Conservation (phyloP, 2,329 filamentous ascomycete genomes). For the Ceratocystis smalleyi region DNA sequence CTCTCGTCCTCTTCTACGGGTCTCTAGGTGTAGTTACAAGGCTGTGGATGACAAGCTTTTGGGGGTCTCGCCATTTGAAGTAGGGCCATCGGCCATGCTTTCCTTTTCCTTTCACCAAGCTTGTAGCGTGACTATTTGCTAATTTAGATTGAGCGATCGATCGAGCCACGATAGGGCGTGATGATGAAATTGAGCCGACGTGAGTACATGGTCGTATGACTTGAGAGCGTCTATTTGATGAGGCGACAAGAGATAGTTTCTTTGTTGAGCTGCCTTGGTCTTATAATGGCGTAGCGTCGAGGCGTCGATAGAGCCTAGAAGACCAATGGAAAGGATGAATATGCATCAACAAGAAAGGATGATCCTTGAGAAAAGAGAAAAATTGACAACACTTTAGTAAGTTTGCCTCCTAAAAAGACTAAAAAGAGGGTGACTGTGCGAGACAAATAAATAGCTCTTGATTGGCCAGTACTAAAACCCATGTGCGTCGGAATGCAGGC, state of each 20-base stretch:
- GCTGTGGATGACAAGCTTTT: background rate
- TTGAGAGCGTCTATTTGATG: background rate
- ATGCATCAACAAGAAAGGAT: background rate
- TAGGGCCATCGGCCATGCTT: background rate
- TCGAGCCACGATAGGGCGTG: too few species aligned
- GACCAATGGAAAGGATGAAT: background rate
- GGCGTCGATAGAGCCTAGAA: background rate
- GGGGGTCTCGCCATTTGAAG: background rate
- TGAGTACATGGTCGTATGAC: background rate
- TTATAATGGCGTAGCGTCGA: background rate
- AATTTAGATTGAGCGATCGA: too few species aligned
- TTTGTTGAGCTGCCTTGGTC: background rate
- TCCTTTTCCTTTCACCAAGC: too few species aligned
- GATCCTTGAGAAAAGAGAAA: background rate
- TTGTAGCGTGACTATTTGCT: background rate
- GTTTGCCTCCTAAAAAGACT: background rate
- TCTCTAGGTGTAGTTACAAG: background rate
- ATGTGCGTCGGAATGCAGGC: background rate
- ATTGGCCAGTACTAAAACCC: background rate
- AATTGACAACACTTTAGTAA: background rate
- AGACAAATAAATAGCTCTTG: background rate
- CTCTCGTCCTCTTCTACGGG: background rate
- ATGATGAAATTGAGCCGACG: too few species aligned
- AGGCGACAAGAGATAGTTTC: background rate
- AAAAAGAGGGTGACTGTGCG: background rate